Evolutionary conservation across 768 basidiomycete genomes (phyloP).

Genomic region (Lactifluus echinatus): DNA sequence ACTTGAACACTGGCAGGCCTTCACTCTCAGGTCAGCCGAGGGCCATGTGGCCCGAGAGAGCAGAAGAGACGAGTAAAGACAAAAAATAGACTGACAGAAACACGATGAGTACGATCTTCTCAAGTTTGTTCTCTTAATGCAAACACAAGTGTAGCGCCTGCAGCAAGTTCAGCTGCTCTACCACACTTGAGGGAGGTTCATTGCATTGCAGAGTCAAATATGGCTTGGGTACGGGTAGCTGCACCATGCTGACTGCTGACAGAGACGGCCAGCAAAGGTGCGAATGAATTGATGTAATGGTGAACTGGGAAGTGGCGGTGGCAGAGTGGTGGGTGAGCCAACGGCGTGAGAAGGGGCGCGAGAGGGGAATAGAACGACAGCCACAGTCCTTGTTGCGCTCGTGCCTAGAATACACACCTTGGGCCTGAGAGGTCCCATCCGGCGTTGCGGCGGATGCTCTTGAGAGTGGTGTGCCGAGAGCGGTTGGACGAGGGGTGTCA

Average conservation of each 20-base stretch:
- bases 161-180: constrained; percentile 55
- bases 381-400: constrained; percentile 47
- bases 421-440: constrained; percentile 57
- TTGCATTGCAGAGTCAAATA: constrained; percentile 63
- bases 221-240: constrained; percentile 52
- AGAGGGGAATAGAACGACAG: constrained; percentile 1
- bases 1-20: background rate
- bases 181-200: constrained; percentile 61
- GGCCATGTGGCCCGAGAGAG: background rate
- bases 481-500: constrained; percentile 25
- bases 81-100: constrained; percentile 40
- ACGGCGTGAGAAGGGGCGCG: constrained; percentile 12
- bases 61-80: background rate
- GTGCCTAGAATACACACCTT: constrained; percentile 56
- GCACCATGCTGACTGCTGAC: constrained; percentile 51
- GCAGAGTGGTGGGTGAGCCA: background rate
- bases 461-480: constrained; percentile 30
- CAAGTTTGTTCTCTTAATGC: constrained; percentile 64
- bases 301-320: constrained; percentile 33
- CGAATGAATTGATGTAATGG: constrained; percentile 57
- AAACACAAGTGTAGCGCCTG: constrained; percentile 61
- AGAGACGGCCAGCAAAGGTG: constrained; percentile 49
- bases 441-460: constrained; percentile 39
- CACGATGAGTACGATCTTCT: constrained; percentile 57
- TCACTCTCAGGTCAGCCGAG: background rate